Evolutionary conservation across 495 filamentous ascomycete species (phyloP).

Genomic region (Penicillium samsonianum): DNA sequence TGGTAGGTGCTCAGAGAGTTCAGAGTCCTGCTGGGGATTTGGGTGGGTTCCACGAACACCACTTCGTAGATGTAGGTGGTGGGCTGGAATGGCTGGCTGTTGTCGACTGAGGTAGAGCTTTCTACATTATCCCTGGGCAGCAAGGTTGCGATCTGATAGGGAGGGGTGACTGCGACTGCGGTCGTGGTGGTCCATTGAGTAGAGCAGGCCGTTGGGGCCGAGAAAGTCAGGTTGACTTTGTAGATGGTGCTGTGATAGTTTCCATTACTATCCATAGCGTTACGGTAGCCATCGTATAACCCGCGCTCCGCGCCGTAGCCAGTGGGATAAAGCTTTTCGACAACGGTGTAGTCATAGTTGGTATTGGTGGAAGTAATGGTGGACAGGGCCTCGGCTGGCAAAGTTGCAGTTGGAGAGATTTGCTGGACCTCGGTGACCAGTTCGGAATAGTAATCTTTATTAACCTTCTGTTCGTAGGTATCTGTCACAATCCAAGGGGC

Average conservation of each 20-base stretch:
- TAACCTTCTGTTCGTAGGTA: constrained; percentile 22
- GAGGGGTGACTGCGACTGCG: constrained; percentile 22
- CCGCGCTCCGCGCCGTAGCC: constrained; percentile 19
- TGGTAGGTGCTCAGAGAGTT: constrained; percentile 26
- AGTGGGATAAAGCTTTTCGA: constrained; percentile 38
- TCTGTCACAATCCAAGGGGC: constrained; percentile 39
- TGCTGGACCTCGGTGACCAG: constrained; percentile 21
- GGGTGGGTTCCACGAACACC: constrained; percentile 35
- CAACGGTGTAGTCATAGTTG: constrained; percentile 27
- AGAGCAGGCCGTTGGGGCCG: constrained; percentile 39
- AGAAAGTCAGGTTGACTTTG: constrained; percentile 36
- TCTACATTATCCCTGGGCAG: constrained; percentile 28
- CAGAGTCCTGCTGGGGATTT: constrained; percentile 30
- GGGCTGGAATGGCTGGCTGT: constrained; percentile 23
- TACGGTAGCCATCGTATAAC: constrained; percentile 12
- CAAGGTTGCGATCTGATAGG: constrained; percentile 13
- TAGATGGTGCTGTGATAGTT: constrained; percentile 29
- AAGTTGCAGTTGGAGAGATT: constrained; percentile 29
- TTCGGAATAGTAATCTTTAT: constrained; percentile 16
- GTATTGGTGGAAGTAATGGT: constrained; percentile 30
- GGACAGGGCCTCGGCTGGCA: constrained; percentile 35
- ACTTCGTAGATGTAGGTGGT: constrained; percentile 34
- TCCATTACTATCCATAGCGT: constrained; percentile 9
- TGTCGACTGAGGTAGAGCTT: constrained; percentile 36
- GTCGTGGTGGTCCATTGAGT: constrained; percentile 34